Conservation (phyloP, 192 early-diverging fungal genomes). For the Podila epigama region DNA sequence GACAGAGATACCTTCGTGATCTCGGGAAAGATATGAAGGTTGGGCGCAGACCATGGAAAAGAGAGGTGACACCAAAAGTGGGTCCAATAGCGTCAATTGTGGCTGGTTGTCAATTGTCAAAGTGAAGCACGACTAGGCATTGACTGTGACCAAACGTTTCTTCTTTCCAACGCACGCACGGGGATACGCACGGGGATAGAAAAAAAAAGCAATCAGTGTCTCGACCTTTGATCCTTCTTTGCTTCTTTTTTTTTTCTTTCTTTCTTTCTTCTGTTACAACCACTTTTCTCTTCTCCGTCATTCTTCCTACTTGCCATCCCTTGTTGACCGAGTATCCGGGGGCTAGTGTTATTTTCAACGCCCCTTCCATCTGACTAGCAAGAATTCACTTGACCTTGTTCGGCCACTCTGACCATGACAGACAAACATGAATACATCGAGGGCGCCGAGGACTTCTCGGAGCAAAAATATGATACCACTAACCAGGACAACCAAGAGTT, state of each 20-base stretch:
- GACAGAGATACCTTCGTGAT: no score
- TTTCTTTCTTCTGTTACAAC: background rate
- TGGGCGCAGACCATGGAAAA: no score
- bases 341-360: background rate
- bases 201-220: background rate
- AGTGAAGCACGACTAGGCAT: no score
- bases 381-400: background rate
- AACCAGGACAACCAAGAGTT: conserved; percentile 13
- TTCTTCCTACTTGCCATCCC: conserved; percentile 3
- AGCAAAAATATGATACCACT: background rate
- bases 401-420: conserved; percentile 1
- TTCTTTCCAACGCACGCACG: no score
- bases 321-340: conserved; percentile 4
- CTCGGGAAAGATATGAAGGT: no score
- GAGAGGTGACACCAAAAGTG: no score
- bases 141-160: no score
- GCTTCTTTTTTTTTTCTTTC: background rate
- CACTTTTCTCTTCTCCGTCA: background rate
- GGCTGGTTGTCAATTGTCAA: no score
- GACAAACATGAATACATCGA: conserved; percentile 6
- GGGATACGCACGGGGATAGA: background rate
- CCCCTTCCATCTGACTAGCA: background rate
- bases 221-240: background rate
- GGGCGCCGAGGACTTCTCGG: conserved; percentile 2
- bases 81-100: no score